Base-by-base conservation (phyloP, 306 rosid species). In the Rosa lucieae region DNA sequence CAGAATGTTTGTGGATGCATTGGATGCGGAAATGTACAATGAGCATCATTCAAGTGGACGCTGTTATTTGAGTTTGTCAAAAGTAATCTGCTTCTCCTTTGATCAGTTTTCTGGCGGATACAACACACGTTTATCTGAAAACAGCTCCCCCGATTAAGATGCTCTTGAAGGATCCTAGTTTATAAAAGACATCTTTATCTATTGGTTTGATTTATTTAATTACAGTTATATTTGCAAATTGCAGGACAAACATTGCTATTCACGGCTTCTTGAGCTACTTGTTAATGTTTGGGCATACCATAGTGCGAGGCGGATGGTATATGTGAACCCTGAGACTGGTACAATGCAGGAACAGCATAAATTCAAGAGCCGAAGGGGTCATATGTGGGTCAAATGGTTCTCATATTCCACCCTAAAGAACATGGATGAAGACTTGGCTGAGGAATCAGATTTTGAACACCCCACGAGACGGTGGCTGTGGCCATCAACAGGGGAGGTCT, bases 351-450 rank as follows among this genome's bases (percentile, higher is more conserved):
- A 96, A 80, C 92, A 90, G 23, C 99, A 93, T 79, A 84, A 67
- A 81, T 93, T 95, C 69, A 91, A 86, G 79, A 74, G 67, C 72
- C 91, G 99, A 39, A 86, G 89, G 84, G 97, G 99, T 61, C 77
- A 86, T 74, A 96, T 93, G 93, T 90, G 98, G 97, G 86, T 91
- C 78, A 85, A 85, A 74, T 93, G 97, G 98, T 93, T 96, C 90
- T 87, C 96, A 15, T 85, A 81, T 78, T 47, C 56, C 73, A 90
- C 84, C 7, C 86, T 96, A 3, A 96, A 91, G 92, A 88, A 81
- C 91, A 90, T 93, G 99, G 99, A 96, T 51, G 99, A 96, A 75
- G 99, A 96, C 80, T 86, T 91, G 32, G 99, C 98, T 0, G 98
- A 93, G 89, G 89, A 91, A 80, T 81, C 86, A 13, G 98, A 96